Base-by-base conservation (phyloP, 2,329 filamentous ascomycete genomes). In the Fusarium algeriense region DNA sequence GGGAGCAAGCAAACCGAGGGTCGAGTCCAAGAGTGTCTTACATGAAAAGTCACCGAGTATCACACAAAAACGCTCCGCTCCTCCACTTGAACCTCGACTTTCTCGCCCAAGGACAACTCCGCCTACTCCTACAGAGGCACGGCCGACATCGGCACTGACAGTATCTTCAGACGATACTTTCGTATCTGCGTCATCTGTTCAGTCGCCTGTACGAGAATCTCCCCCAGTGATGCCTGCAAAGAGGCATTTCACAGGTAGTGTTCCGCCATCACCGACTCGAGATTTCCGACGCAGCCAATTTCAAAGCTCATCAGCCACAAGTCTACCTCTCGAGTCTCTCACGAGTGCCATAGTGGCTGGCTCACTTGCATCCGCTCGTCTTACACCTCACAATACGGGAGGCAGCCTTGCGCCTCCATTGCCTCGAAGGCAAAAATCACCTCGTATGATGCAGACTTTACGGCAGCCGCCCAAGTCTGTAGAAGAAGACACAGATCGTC, bases 301-400 rank as follows among this genome's bases (percentile, higher is more conserved):
- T 6, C 75, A 72, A 43, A 80, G 75, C 43, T 69, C 76, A 10
- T 80, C 80, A 7, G 69, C 76, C 26, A 77, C 80, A 28, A 81
- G 75, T 55, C 84, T 90, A 32, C 86, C 87, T 2, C 84, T 93
- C 13, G 87, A 91, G 64, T 90, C 90, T 1, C 86, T 95, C 11
- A 90, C 92, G 15, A 89, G 89, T 74, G 93, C 93, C 69, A 93
- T 95, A 63, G 87, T 95, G 75, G 92, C 92, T 4, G 90, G 92
- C 4, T 92, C 90, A 28, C 84, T 95, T 0, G 93, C 93, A 8
- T 89, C 91, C 1, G 85, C 90, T 4, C 88, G 89, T 69, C 82
- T 81, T 59, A 83, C 78, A 56, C 84, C 78, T 48, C 81, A 81
- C 62, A 80, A 79, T 70, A 78, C 82, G 44, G 75, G 83, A 80